phyloP scores from a whole-genome alignment of 2,329 filamentous ascomycete genomes.

The Exophiala oligosperma region DNA sequence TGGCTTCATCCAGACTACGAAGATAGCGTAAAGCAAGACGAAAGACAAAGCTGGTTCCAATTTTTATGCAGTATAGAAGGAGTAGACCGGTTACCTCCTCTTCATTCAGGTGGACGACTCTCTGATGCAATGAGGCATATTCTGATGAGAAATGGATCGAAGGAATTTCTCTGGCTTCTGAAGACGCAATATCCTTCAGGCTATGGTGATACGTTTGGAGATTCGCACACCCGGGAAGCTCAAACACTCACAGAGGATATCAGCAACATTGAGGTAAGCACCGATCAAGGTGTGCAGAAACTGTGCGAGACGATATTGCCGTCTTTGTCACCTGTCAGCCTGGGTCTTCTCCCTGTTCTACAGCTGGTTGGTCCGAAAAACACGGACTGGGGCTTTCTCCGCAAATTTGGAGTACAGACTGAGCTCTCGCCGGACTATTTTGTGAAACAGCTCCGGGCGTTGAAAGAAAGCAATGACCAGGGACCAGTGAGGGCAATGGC shows the following conservation, averaged over 20 bases:
- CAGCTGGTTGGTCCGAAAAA: constrained; percentile 8
- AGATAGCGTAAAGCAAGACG: background rate
- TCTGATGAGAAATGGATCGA: constrained; percentile 12
- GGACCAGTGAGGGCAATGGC: background rate
- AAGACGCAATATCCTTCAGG: constrained; percentile 5
- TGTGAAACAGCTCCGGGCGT: constrained; percentile 10
- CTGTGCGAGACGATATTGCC: constrained; percentile 14
- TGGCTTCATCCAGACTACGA: constrained; percentile 16
- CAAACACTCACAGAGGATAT: constrained; percentile 7
- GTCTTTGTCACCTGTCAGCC: constrained; percentile 6
- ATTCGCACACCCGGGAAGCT: background rate
- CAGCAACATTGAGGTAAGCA: constrained; percentile 7
- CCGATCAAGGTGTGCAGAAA: constrained; percentile 11
- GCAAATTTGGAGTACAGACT: constrained; percentile 13
- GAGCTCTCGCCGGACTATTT: constrained; percentile 8
- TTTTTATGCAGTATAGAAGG: constrained; percentile 4
- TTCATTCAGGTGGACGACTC: constrained; percentile 8
- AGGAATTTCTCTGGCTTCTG: constrained; percentile 10
- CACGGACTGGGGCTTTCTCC: constrained; percentile 9
- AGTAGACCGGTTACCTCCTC: constrained; percentile 5
- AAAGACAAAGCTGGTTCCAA: constrained; percentile 7
- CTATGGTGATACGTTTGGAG: constrained; percentile 6
- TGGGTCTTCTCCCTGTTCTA: constrained; percentile 9
- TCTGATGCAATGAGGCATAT: constrained; percentile 11
- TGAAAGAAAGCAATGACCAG: constrained; percentile 9